Percentiles rank a stretch among this genome's conserved stretches.
Conservation (phyloP, 305 asterid species). For the Solanum hybrid region DNA sequence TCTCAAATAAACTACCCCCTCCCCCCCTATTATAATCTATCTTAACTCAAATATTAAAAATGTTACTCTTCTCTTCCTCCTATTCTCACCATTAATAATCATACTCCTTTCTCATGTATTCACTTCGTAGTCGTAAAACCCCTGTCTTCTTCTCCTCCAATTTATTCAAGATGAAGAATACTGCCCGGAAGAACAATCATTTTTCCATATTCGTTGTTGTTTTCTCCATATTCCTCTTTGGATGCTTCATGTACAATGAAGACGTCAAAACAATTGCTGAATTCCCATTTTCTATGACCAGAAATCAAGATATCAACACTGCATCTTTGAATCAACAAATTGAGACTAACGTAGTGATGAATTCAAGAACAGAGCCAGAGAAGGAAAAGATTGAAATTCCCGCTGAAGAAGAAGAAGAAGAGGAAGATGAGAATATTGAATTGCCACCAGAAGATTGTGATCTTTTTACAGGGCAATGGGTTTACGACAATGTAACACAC, state of each 20-base stretch:
- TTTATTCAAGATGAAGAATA: constrained; percentile 8
- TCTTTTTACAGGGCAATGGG: constrained; percentile 48
- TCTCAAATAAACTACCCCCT: neutral
- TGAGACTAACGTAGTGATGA: constrained; percentile 22
- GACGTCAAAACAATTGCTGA: constrained; percentile 74
- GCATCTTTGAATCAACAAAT: neutral
- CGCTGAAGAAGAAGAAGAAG: constrained; percentile 12
- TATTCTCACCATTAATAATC: neutral
- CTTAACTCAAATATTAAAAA: neutral
- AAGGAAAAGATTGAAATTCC: constrained; percentile 20
- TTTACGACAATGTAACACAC: constrained; percentile 31
- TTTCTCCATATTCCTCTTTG: constrained; percentile 59
- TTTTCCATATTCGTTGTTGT: constrained; percentile 53
- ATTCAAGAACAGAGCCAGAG: constrained; percentile 32
- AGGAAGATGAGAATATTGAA: constrained; percentile 29
- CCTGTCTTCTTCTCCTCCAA: neutral
- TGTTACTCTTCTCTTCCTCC: constrained; percentile 4
- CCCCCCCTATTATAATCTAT: neutral
- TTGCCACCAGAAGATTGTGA: constrained; percentile 58
- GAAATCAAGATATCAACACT: constrained; percentile 19
- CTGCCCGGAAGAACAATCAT: constrained; percentile 49
- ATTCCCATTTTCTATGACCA: constrained; percentile 59
- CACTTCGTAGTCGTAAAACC: neutral
- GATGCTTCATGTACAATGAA: constrained; percentile 82
- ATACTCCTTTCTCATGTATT: neutral